Conservation (phyloP, 495 filamentous ascomycete genomes). For the Penicillium mononematosum region DNA sequence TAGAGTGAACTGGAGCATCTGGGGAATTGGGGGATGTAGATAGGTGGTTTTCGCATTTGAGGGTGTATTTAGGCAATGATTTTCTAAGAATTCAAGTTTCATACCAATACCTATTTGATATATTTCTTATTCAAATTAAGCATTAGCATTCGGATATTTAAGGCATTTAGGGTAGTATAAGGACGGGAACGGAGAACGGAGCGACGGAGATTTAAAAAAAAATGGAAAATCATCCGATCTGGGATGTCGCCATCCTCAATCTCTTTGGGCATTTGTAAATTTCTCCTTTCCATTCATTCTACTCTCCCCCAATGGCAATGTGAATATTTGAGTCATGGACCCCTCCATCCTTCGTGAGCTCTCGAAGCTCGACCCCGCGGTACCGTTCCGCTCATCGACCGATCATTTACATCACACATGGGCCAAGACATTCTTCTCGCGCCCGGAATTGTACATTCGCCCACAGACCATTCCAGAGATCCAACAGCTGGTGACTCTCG, state of each 20-base stretch:
- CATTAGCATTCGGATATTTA: background rate
- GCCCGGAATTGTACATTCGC: constrained; percentile 85
- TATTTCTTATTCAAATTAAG: background rate
- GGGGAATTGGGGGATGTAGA: constrained; percentile 32
- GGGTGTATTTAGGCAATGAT: constrained; percentile 10
- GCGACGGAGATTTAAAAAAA: constrained; percentile 8
- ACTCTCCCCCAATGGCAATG: constrained; percentile 2
- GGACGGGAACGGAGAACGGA: background rate
- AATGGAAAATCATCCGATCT: background rate
- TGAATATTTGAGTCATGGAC: constrained; percentile 41
- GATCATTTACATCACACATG: constrained; percentile 87
- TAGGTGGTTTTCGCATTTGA: constrained; percentile 14
- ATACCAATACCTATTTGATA: background rate
- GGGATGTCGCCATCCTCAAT: constrained; percentile 22
- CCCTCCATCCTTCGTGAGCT: constrained; percentile 51
- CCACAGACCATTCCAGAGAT: constrained; percentile 77
- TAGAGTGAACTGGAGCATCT: constrained; percentile 34
- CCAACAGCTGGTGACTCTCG: constrained; percentile 76
- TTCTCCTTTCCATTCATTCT: background rate
- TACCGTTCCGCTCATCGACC: constrained; percentile 73
- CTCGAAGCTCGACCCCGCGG: constrained; percentile 51
- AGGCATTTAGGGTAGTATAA: background rate
- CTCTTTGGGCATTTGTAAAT: background rate
- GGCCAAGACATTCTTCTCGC: constrained; percentile 86
- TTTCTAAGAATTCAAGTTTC: background rate